These are phyloP conservation scores for Cyclotella atomus DNA, from an alignment of 108 stramenopile species.

Conservation along the genomic window DNA sequence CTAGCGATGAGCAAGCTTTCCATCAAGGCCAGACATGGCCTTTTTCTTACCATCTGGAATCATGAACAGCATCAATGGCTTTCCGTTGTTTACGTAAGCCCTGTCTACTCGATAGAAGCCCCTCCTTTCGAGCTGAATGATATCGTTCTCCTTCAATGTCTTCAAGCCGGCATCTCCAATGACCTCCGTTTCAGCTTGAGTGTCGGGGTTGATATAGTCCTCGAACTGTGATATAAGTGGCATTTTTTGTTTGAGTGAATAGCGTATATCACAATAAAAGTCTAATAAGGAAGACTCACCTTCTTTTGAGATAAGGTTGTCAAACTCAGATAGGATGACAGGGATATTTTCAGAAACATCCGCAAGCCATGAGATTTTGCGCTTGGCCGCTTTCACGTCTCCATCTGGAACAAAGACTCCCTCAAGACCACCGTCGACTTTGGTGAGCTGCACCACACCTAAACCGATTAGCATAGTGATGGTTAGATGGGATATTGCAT, in stretches of 20 bases:
- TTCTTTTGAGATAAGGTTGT: slow-evolving; percentile 95
- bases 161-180: slow-evolving; percentile 86
- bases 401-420: slow-evolving; percentile 85
- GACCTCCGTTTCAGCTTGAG: slow-evolving; percentile 80
- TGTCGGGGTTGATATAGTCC: slow-evolving; percentile 92
- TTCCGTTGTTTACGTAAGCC: slow-evolving; percentile 84
- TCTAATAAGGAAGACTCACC: no score
- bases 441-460: slow-evolving; percentile 87
- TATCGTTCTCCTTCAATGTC: slow-evolving; percentile 81
- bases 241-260: no score
- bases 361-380: slow-evolving; percentile 95
- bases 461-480: background rate
- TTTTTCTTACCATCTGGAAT: slow-evolving; percentile 98
- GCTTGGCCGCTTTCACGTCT: slow-evolving; percentile 92
- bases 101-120: slow-evolving; percentile 95
- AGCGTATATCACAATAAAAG: no score
- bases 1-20: slow-evolving; percentile 90
- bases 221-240: slow-evolving; percentile 95
- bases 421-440: slow-evolving; percentile 81
- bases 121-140: slow-evolving; percentile 97
- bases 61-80: slow-evolving; percentile 91
- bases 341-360: slow-evolving; percentile 55
- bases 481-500: background rate
- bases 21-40: slow-evolving; percentile 91
- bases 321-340: slow-evolving; percentile 91